Evolutionary conservation across 1,139 yeast genomes (phyloP).

Genomic region (Scheffersomyces lignicola): DNA sequence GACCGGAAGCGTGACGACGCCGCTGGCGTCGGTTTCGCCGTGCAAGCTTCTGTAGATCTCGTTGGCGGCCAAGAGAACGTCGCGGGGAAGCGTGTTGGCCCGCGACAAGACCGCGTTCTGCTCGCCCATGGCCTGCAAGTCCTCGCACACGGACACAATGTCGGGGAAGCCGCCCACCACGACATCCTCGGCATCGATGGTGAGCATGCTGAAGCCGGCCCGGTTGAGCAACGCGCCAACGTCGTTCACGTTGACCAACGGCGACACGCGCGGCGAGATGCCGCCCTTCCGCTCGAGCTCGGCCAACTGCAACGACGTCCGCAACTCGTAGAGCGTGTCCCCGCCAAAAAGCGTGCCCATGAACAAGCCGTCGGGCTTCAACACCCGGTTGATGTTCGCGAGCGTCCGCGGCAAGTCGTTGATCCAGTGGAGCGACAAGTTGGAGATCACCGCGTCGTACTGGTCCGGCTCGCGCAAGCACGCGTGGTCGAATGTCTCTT

Average conservation of each 20-base stretch:
- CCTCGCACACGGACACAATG: constrained; percentile 63
- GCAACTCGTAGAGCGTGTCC: constrained; percentile 76
- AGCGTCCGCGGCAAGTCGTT: constrained; percentile 74
- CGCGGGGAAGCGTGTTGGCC: constrained; percentile 58
- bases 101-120: constrained; percentile 67
- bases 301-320: constrained; percentile 79
- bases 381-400: constrained; percentile 54
- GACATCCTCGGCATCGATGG: constrained; percentile 83
- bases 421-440: constrained; percentile 80
- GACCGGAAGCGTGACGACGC: constrained; percentile 49
- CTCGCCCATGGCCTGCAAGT: constrained; percentile 83
- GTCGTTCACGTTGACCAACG: constrained; percentile 77
- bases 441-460: constrained; percentile 74
- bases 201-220: constrained; percentile 77
- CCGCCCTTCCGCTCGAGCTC: constrained; percentile 82
- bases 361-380: constrained; percentile 81
- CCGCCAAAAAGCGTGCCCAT: constrained; percentile 86
- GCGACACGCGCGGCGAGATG: constrained; percentile 76
- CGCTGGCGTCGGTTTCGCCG: constrained; percentile 56
- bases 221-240: constrained; percentile 70
- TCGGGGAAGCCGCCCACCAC: constrained; percentile 80
- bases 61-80: constrained; percentile 70
- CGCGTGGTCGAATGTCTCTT: constrained; percentile 54
- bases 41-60: constrained; percentile 73
- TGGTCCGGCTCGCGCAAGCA: constrained; percentile 38